A percentile compares a stretch with the other conserved stretches of the same genome.
These are phyloP conservation scores for Bruguiera sexangula DNA, from an alignment of 345 rosid species.

Conservation along the genomic window DNA sequence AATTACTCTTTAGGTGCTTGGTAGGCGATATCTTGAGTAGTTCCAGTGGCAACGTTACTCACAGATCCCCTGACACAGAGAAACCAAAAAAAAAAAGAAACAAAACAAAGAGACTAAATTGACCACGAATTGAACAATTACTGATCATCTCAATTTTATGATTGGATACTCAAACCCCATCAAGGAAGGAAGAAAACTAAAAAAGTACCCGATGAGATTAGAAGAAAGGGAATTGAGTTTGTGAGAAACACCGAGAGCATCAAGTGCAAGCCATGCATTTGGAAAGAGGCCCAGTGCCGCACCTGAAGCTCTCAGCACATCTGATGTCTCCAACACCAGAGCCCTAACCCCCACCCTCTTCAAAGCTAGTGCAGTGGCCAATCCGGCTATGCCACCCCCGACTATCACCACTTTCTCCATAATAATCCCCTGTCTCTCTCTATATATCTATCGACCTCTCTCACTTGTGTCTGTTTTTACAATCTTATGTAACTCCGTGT, in stretches of 20 bases:
- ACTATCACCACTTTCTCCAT: conserved; percentile 35
- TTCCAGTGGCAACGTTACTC: conserved; percentile 27
- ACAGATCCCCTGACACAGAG: conserved; percentile 9
- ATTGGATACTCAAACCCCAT: background rate
- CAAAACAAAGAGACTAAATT: background rate
- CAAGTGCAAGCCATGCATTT: conserved; percentile 42
- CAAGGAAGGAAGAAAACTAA: background rate
- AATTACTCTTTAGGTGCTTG: background rate
- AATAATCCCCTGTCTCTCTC: conserved; percentile 1
- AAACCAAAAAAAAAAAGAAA: background rate
- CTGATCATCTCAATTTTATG: too few relatives aligned
- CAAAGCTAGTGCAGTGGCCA: conserved; percentile 37
- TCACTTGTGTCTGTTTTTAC: too few relatives aligned
- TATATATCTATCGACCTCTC: too few relatives aligned
- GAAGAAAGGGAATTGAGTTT: conserved; percentile 30
- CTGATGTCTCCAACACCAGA: conserved; percentile 32
- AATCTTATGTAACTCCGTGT: background rate
- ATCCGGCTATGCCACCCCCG: conserved; percentile 42
- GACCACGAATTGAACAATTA: background rate
- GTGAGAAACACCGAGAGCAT: conserved; percentile 38
- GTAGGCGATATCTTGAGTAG: background rate
- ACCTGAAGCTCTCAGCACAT: conserved; percentile 28
- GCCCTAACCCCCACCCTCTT: conserved; percentile 30
- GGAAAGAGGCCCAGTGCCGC: conserved; percentile 30
- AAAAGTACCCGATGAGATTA: background rate